Evolutionary conservation across 306 rosid species (phyloP), one percentile per base, ranked within the genome.

Genomic region (Vachellia collinsii): DNA sequence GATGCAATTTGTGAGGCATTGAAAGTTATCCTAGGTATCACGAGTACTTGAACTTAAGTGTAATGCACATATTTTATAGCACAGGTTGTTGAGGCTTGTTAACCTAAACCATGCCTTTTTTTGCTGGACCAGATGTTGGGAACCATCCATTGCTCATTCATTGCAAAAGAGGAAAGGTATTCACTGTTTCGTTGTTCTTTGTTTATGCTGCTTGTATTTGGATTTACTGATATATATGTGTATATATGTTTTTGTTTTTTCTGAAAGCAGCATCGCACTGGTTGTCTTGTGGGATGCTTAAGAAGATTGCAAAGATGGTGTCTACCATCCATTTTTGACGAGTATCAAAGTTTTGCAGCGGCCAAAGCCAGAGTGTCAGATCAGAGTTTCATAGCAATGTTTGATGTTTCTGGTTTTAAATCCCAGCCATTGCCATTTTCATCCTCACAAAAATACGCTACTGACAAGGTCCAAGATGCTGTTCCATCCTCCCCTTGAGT

Each of bases 1-100:
- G 82, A 87, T 51, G 81, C 77, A 81, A 84, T 91, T 69, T 90
- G 87, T 1, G 90, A 89, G 80, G 95, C 93, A 65, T 80, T 91
- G 82, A 84, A 85, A 81, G 88, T 91, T 37, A 80, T 78, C 56
- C 87, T 91, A 34, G 95, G 95, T 89, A 87, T 84, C 41, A 65
- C 72, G 29, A 74, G 4, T 59, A 23, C 66, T 23, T 59, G 29
- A 75, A 67, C 69, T 65, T 58, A 34, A 79, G 29, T 76, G 25
- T 38, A 65, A 36, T 68, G 42, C 56, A 16, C 53, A 42, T 5
- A 23, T 34, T 23, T 66, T 58, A 74, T 56, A 59, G 19, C 68
- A 75, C 38, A 61, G 19, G 39, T 67, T 75, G 70, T 80, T 84
- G 25, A 48, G 44, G 64, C 46, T 36, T 64, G 41, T 69, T 68